phyloP scores from a whole-genome alignment of 352 stramenopile species.

The Globisporangium cederbergense region DNA sequence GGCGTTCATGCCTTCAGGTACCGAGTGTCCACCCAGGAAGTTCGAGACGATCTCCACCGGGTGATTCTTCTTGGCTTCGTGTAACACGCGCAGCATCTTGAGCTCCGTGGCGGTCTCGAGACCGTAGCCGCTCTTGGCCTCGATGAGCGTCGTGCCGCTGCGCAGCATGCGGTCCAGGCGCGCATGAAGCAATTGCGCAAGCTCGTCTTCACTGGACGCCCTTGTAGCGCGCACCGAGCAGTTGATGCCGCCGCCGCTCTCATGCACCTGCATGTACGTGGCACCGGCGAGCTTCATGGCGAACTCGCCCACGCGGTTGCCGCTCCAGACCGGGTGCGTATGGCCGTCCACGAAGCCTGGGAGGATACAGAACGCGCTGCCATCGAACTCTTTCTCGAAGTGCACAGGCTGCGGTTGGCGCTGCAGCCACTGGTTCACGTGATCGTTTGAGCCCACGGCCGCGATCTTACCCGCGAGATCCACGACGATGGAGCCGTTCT shows the following conservation, averaged over 20 bases:
- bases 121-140: constrained; percentile 83
- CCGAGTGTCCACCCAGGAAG: constrained; percentile 72
- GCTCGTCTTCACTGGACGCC: constrained; percentile 58
- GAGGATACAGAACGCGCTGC: constrained; percentile 61
- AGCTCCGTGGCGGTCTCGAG: constrained; percentile 79
- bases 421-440: constrained; percentile 56
- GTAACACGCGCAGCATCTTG: constrained; percentile 84
- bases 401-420: constrained; percentile 50
- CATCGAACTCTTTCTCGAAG: constrained; percentile 77
- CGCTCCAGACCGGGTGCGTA: constrained; percentile 82
- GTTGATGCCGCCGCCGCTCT: constrained; percentile 76
- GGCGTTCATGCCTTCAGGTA: constrained; percentile 68
- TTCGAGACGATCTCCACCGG: constrained; percentile 79
- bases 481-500: constrained; percentile 59
- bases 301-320: constrained; percentile 84
- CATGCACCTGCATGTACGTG: constrained; percentile 80
- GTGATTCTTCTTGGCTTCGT: constrained; percentile 36
- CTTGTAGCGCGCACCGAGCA: constrained; percentile 73
- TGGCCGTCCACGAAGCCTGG: constrained; percentile 80
- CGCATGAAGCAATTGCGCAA: constrained; percentile 40
- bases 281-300: constrained; percentile 84
- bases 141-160: constrained; percentile 69
- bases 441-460: constrained; percentile 48
- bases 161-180: constrained; percentile 75
- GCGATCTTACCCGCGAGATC: constrained; percentile 49